A percentile compares a stretch with the other conserved stretches of the same genome.
phyloP scores from a whole-genome alignment of 345 rosid genomes.

The Aquilaria malaccensis region DNA sequence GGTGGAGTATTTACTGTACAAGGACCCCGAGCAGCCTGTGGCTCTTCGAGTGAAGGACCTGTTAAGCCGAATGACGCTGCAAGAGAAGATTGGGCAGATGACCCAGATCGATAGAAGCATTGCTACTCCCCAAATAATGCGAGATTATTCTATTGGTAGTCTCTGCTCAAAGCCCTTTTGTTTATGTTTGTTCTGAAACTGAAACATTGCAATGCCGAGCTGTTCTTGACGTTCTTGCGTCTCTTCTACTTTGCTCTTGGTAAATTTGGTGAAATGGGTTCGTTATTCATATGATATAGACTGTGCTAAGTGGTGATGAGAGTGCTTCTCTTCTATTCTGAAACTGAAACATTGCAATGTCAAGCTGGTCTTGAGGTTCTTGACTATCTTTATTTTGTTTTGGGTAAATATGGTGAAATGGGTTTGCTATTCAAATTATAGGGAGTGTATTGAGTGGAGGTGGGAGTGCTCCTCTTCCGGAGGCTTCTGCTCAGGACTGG shows the following conservation, averaged over 20 bases:
- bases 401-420: not conserved
- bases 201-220: no score
- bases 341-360: no score
- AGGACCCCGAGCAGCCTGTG: conserved; percentile 38
- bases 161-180: not conserved
- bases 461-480: conserved; percentile 68
- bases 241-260: no score
- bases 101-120: conserved; percentile 42
- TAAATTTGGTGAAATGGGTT: not conserved
- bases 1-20: conserved; percentile 36
- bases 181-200: not conserved
- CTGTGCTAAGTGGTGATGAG: not conserved
- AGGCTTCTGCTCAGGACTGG: conserved; percentile 73
- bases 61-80: conserved; percentile 37
- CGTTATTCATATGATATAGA: not conserved
- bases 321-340: not conserved
- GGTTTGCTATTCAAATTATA: conserved; percentile 4
- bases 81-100: conserved; percentile 64
- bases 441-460: conserved; percentile 92
- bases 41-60: conserved; percentile 37
- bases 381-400: not conserved
- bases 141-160: conserved; percentile 40
- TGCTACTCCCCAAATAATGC: conserved; percentile 35
- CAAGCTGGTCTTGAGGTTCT: no score
- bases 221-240: not conserved